A percentile compares a stretch with the other conserved stretches of the same genome.
Conservation (phyloP, 2,329 filamentous ascomycete species). For the Daldinia eschscholtzii region DNA sequence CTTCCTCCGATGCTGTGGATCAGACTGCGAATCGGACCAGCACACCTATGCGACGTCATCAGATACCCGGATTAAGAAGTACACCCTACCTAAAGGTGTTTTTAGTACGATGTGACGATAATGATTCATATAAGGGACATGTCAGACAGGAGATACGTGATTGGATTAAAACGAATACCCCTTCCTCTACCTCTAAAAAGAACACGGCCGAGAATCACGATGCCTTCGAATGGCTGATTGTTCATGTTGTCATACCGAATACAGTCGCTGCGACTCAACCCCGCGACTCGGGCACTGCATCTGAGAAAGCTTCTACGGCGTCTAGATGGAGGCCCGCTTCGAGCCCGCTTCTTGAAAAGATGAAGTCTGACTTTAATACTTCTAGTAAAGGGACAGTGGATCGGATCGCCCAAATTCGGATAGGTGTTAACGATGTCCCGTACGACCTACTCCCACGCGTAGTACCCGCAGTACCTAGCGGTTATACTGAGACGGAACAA, state of each 20-base stretch:
- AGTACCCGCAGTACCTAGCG: conserved; percentile 71
- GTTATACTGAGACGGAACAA: conserved; percentile 77
- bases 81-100: conserved; percentile 95
- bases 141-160: conserved; percentile 85
- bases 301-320: conserved; percentile 70
- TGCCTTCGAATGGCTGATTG: conserved; percentile 93
- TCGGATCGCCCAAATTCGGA: conserved; percentile 85
- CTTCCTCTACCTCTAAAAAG: conserved; percentile 69
- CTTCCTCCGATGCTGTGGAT: conserved; percentile 57
- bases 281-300: conserved; percentile 66
- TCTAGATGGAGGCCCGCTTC: conserved; percentile 84
- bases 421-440: conserved; percentile 77
- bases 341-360: conserved; percentile 87
- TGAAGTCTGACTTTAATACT: conserved; percentile 90
- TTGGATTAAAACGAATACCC: conserved; percentile 86
- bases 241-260: conserved; percentile 93
- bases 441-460: conserved; percentile 74
- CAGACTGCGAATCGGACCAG: conserved; percentile 54
- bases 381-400: conserved; percentile 77
- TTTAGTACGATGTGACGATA: conserved; percentile 92
- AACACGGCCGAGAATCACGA: conserved; percentile 92
- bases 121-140: conserved; percentile 88
- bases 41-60: conserved; percentile 77
- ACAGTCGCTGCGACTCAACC: conserved; percentile 84
- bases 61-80: conserved; percentile 92